Evolutionary conservation across 768 basidiomycete genomes (phyloP).

Genomic region (Boletellus ananas): DNA sequence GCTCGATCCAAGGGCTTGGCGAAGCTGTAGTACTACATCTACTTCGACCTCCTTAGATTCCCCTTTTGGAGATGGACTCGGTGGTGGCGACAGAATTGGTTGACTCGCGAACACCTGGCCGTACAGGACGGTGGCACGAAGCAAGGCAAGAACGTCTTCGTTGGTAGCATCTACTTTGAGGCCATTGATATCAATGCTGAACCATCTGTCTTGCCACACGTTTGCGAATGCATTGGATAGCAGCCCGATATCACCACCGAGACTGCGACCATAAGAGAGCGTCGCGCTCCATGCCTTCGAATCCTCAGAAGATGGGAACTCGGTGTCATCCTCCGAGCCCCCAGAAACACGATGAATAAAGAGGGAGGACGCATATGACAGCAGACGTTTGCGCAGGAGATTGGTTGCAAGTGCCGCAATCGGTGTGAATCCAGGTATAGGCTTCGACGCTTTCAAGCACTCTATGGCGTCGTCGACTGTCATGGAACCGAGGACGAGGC

Average conservation of each 20-base stretch:
- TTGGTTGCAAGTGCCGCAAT: constrained; percentile 49
- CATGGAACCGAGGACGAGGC: constrained; percentile 50
- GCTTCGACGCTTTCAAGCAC: constrained; percentile 28
- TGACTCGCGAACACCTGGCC: constrained; percentile 51
- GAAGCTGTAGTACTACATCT: constrained; percentile 44
- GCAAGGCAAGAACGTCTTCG: constrained; percentile 48
- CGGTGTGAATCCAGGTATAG: constrained; percentile 29
- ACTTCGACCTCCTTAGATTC: constrained; percentile 10
- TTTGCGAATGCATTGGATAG: constrained; percentile 56
- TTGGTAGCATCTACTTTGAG: constrained; percentile 32
- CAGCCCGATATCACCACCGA: constrained; percentile 55
- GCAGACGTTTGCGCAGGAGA: constrained; percentile 50
- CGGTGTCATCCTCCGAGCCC: constrained; percentile 12
- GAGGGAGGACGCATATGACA: constrained; percentile 47
- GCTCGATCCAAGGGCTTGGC: constrained; percentile 51
- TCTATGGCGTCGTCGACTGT: constrained; percentile 51
- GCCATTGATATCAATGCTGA: constrained; percentile 28
- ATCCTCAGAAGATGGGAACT: constrained; percentile 20
- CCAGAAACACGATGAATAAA: constrained; percentile 48
- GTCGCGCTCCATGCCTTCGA: constrained; percentile 44
- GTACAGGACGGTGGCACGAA: constrained; percentile 60
- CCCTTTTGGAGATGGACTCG: constrained; percentile 42
- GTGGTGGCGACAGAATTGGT: constrained; percentile 55
- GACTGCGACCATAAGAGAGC: constrained; percentile 55
- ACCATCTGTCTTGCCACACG: constrained; percentile 44